Conservation (phyloP, 1,139 yeast genomes). For the Eremothecium coryli region DNA sequence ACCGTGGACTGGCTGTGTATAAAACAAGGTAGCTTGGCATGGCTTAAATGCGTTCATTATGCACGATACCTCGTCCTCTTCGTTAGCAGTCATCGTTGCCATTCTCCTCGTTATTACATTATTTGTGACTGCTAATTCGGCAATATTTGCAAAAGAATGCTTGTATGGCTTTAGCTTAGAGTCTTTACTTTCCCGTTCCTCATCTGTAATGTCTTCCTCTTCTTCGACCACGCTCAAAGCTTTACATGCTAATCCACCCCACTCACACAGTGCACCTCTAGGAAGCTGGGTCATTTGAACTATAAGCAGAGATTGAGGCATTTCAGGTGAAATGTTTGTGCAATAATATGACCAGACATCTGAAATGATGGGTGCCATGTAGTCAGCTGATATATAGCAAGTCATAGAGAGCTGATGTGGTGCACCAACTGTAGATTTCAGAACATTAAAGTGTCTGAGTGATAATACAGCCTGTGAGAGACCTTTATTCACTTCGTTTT, state of each 20-base stretch:
- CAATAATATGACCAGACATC: conserved; percentile 35
- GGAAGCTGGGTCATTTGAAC: conserved; percentile 61
- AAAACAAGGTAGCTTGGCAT: conserved; percentile 16
- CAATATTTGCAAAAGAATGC: not conserved
- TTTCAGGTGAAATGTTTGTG: conserved; percentile 17
- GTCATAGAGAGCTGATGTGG: conserved; percentile 38
- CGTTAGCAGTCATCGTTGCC: conserved; percentile 10
- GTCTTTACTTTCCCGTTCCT: not conserved
- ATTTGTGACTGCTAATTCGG: not conserved
- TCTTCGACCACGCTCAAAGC: conserved; percentile 34
- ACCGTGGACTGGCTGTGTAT: conserved; percentile 8
- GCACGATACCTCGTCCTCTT: conserved; percentile 2
- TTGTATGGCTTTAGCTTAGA: no score
- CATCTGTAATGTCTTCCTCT: conserved; percentile 31
- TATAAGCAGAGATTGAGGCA: conserved; percentile 36
- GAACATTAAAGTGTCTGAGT: conserved; percentile 65
- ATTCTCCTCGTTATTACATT: conserved; percentile 5
- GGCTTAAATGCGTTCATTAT: conserved; percentile 1
- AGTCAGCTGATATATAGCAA: conserved; percentile 42
- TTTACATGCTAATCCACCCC: conserved; percentile 57
- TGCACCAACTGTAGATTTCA: conserved; percentile 47
- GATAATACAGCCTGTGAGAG: conserved; percentile 43
- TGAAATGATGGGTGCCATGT: conserved; percentile 30
- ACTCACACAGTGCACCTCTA: conserved; percentile 60
- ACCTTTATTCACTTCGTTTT: conserved; percentile 3